Evolutionary conservation across 768 basidiomycete species (phyloP), one percentile per base, ranked within the genome.

Genomic region (Artomyces pyxidatus): DNA sequence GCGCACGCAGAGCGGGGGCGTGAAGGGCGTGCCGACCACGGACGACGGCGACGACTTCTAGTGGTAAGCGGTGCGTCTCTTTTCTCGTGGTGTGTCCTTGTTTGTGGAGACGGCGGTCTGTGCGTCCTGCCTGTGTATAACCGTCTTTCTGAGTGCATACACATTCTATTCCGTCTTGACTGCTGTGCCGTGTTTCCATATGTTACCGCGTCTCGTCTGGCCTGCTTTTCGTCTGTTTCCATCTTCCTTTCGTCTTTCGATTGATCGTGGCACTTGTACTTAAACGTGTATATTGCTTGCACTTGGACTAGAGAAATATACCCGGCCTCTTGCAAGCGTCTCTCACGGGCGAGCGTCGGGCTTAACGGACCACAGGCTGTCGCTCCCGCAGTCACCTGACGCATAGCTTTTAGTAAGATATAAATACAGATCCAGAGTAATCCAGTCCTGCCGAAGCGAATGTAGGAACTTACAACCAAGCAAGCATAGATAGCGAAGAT

Each of bases 1-100:
- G 32, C 71, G 87, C 57, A 90, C 88, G 53, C 85, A 88, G 68
- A 90, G 87, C 59, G 87, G 87, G 2, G 88, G 88, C n/a, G 85
- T 90, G 26, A 83, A 79, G 59, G 88, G 83, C 10, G 72, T 88
- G 41, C 63, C 82, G 61, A 76, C 55, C 69, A 76, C 56, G 66
- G 65, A 64, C 32, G 65, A 68, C 40, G 50, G 49, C 29, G 65
- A 65, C 50, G 67, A 65, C 42, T 58, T 62, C 41, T 63, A 49
- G 39, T n/a, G 14, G 8, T 23, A 1, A 17, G 14, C 17, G 32
- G 32, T 35, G 14, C 32, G 32, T 35, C 17, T 7, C 14, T 14
- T 35, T 35, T 17, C 12, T 35, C 32, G n/a, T 11, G 32, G n/a
- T 35, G 32, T 35, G 32, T 35, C 32, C 4, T 35, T 4, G 12